These are phyloP conservation scores for Isabelozyma gotoi DNA, from an alignment of 805 yeast species.

Conservation along the genomic window DNA sequence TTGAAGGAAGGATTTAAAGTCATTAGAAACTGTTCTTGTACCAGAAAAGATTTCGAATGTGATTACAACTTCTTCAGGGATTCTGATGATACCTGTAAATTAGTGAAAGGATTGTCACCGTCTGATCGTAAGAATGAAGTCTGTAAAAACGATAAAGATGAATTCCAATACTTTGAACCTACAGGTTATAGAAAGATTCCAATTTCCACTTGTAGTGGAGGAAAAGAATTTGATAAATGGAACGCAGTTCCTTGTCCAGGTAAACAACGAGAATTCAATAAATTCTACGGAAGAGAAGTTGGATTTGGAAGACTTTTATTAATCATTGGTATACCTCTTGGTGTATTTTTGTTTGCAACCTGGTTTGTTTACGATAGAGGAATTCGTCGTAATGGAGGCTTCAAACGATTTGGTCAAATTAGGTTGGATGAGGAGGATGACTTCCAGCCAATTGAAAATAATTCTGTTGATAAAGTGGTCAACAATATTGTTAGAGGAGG, in stretches of 20 bases:
- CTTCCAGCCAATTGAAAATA: conserved; percentile 61
- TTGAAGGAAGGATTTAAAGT: conserved; percentile 56
- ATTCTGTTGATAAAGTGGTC: conserved; percentile 55
- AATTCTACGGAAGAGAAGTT: conserved; percentile 52
- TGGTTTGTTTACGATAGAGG: conserved; percentile 81
- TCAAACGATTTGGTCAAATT: conserved; percentile 79
- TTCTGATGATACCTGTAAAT: conserved; percentile 78
- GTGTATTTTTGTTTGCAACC: conserved; percentile 50
- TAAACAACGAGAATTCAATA: conserved; percentile 60
- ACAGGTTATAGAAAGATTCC: conserved; percentile 92
- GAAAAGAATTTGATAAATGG: conserved; percentile 66
- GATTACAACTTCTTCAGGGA: conserved; percentile 79
- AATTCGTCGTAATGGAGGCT: conserved; percentile 75
- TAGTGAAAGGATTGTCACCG: conserved; percentile 73
- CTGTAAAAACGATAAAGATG: conserved; percentile 52
- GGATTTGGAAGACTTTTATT: conserved; percentile 53
- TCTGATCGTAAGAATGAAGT: conserved; percentile 56
- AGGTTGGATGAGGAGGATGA: conserved; percentile 70
- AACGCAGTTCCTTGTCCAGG: conserved; percentile 85
- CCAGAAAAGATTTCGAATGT: conserved; percentile 89
- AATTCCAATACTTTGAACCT: conserved; percentile 75
- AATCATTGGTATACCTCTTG: conserved; percentile 57
- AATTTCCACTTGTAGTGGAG: conserved; percentile 81
- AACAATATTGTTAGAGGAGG: conserved; percentile 62
- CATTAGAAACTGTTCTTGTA: conserved; percentile 73